Conservation (phyloP, 345 rosid species). For the Abelmoschus esculentus region DNA sequence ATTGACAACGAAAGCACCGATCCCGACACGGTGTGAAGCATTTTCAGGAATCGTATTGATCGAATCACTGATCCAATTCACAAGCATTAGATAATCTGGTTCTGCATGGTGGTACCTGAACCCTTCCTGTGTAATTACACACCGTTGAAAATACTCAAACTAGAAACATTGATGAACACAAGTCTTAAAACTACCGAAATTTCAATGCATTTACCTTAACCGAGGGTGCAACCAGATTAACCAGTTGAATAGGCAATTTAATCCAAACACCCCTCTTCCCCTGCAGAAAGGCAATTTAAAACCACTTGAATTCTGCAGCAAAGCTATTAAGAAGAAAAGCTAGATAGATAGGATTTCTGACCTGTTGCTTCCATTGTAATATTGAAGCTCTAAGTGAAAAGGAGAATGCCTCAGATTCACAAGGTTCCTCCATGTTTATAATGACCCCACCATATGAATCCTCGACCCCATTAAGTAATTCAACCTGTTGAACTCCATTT, state of each 20-base stretch:
- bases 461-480: constrained; percentile 29
- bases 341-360: constrained; percentile 8
- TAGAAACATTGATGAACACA: too few relatives aligned
- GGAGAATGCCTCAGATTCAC: constrained; percentile 36
- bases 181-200: background rate
- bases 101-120: constrained; percentile 66
- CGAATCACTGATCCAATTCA: constrained; percentile 44
- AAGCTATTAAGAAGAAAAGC: background rate
- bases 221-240: constrained; percentile 43
- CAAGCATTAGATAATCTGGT: constrained; percentile 70
- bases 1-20: constrained; percentile 61
- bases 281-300: constrained; percentile 24
- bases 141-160: too few relatives aligned
- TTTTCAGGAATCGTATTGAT: constrained; percentile 46
- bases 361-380: constrained; percentile 46
- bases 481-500: constrained; percentile 16
- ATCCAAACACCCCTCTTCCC: constrained; percentile 73
- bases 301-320: background rate
- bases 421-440: constrained; percentile 30
- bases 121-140: constrained; percentile 41
- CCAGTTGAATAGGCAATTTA: constrained; percentile 40
- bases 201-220: constrained; percentile 33
- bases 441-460: constrained; percentile 52
- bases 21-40: constrained; percentile 74
- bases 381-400: constrained; percentile 45